Percentiles rank a stretch among this genome's conserved stretches.
Evolutionary conservation across 768 basidiomycete species (phyloP).

Genomic region (Kwoniella shandongensis): DNA sequence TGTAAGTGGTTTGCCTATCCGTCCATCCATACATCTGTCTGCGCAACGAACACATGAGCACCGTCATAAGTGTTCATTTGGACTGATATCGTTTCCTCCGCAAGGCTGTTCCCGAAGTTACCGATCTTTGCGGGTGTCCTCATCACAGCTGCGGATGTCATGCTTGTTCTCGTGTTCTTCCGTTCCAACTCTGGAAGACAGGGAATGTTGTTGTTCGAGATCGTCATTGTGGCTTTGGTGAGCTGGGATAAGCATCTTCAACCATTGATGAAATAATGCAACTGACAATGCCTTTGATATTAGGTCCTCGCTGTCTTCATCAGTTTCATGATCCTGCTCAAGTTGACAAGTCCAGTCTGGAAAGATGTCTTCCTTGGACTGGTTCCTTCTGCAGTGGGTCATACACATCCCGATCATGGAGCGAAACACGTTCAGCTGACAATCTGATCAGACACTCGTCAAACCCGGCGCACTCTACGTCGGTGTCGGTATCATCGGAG

Average conservation of each 20-base stretch:
- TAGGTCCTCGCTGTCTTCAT: constrained; percentile 66
- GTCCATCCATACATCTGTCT: background rate
- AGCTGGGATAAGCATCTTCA: constrained; percentile 3
- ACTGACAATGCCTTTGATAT: background rate
- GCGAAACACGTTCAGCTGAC: too few relatives aligned
- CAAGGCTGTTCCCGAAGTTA: constrained; percentile 51
- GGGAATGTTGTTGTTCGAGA: constrained; percentile 54
- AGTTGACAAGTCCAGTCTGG: constrained; percentile 72
- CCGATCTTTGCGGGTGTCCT: constrained; percentile 54
- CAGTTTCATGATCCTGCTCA: constrained; percentile 74
- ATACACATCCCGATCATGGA: background rate
- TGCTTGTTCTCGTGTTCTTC: constrained; percentile 54
- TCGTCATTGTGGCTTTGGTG: constrained; percentile 51
- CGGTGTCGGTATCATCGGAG: constrained; percentile 50
- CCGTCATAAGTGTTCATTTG: background rate
- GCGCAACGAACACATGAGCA: background rate
- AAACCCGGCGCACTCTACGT: constrained; percentile 53
- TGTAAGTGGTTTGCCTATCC: constrained; percentile 52
- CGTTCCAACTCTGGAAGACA: constrained; percentile 43
- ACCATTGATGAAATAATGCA: background rate
- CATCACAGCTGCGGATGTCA: constrained; percentile 52
- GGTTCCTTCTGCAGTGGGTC: constrained; percentile 65
- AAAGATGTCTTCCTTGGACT: constrained; percentile 70
- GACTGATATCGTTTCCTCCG: background rate
- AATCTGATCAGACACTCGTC: constrained; percentile 39